A percentile compares a stretch with the other conserved stretches of the same genome.
Evolutionary conservation across 495 filamentous ascomycete species (phyloP).

Genomic region (Tuber indicum): DNA sequence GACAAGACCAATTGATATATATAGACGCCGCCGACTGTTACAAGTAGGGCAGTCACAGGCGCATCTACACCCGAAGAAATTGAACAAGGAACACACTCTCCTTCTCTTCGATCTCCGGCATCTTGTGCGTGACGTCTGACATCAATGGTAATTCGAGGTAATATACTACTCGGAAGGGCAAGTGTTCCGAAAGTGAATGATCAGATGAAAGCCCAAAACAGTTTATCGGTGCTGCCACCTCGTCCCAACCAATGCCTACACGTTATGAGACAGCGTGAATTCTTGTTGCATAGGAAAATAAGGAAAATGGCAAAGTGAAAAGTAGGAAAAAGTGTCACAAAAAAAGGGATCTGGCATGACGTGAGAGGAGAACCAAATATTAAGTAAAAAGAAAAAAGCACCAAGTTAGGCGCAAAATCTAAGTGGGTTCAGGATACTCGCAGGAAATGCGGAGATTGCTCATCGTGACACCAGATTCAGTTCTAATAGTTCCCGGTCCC

Average conservation of each 20-base stretch:
- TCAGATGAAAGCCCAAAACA: background rate
- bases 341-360: background rate
- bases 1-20: too few species aligned
- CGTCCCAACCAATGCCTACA: background rate
- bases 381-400: background rate
- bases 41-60: too few species aligned
- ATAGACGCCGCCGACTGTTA: too few species aligned
- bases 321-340: background rate
- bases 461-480: conserved; percentile 38
- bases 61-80: too few species aligned
- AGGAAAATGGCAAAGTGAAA: background rate
- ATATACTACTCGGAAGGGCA: background rate
- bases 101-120: too few species aligned
- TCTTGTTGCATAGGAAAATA: background rate
- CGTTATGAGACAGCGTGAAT: background rate
- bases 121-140: too few species aligned
- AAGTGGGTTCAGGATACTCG: conserved; percentile 49
- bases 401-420: conserved; percentile 9
- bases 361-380: background rate
- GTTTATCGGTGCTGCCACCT: background rate
- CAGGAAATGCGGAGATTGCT: conserved; percentile 54
- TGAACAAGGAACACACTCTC: too few species aligned
- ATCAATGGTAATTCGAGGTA: background rate
- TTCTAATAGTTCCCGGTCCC: conserved; percentile 24
- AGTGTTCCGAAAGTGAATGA: background rate